Conservation (phyloP, 148 eudicot species). For the Silene latifolia region DNA sequence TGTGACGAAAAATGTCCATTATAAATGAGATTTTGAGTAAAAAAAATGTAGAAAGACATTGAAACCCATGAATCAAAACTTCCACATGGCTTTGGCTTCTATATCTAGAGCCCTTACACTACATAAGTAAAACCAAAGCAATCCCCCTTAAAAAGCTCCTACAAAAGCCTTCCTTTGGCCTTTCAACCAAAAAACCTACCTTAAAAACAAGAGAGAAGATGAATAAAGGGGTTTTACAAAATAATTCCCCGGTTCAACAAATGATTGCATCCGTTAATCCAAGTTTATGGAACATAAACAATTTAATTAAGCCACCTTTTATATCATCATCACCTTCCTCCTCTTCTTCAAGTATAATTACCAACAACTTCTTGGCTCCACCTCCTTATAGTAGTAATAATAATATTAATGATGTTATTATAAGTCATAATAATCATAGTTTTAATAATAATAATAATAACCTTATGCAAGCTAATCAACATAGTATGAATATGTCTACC, state of each 20-base stretch:
- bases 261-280: constrained; percentile 61
- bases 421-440: neutral
- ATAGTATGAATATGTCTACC: constrained; percentile 20
- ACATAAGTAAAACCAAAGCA: constrained; percentile 28
- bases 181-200: constrained; percentile 7
- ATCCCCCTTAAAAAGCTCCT: constrained; percentile 34
- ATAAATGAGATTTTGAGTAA: no score
- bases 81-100: neutral
- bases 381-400: constrained; percentile 27
- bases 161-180: constrained; percentile 36
- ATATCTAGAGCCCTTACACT: constrained; percentile 21
- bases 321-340: constrained; percentile 20
- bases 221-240: constrained; percentile 69
- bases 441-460: neutral
- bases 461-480: constrained; percentile 13
- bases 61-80: no score
- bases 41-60: no score
- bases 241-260: constrained; percentile 59
- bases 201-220: constrained; percentile 16
- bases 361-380: constrained; percentile 31
- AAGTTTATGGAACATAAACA: constrained; percentile 51
- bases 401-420: neutral
- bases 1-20: no score
- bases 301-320: constrained; percentile 42
- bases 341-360: constrained; percentile 24